Evolutionary conservation across 2,329 filamentous ascomycete species (phyloP), one percentile per base, ranked within the genome.

Genomic region (Apiospora arundinis): DNA sequence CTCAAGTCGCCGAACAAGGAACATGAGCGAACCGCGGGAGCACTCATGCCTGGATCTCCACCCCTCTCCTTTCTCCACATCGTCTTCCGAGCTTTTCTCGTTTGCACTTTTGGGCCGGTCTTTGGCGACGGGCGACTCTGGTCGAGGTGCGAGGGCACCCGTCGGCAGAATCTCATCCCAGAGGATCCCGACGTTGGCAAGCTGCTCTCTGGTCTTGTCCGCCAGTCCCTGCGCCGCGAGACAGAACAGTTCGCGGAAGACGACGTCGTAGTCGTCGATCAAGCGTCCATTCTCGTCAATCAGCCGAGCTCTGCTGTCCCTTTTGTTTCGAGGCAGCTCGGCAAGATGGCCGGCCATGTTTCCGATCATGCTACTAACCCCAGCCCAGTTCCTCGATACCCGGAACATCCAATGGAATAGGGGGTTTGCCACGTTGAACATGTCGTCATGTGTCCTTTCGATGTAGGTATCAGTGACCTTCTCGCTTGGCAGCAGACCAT

Each of bases 391-490:
- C 72, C 91, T 88, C 8, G 93, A 93, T 2, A 94, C 93, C 71
- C 93, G 89, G 78, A 93, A 97, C 77, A 96, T 92, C 95, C 95
- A 97, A 68, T 95, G 90, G 81, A 96, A 97, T 1, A 95, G 90
- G 0, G 93, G 90, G 78, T 97, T 94, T 0, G 90, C 89, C 32
- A 91, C 90, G 70, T 90, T 91, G 77, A 97, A 95, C 18, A 91
- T 89, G 72, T 97, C 93, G 72, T 91, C 90, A 69, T 92, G 89
- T 40, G 89, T 90, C 79, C 87, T 89, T 79, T 92, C 91, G 49
- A 93, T 82, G 79, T 94, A 94, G 18, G 91, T 91, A 79, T 92
- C 92, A 0, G 94, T 96, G 73, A 97, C 93, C 75, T 95, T 93
- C 72, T 92, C 88, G 60, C 87, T 91, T 4, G 92, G 93, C 14